Conservation (phyloP, 148 eudicot species). For the Drosera capensis region DNA sequence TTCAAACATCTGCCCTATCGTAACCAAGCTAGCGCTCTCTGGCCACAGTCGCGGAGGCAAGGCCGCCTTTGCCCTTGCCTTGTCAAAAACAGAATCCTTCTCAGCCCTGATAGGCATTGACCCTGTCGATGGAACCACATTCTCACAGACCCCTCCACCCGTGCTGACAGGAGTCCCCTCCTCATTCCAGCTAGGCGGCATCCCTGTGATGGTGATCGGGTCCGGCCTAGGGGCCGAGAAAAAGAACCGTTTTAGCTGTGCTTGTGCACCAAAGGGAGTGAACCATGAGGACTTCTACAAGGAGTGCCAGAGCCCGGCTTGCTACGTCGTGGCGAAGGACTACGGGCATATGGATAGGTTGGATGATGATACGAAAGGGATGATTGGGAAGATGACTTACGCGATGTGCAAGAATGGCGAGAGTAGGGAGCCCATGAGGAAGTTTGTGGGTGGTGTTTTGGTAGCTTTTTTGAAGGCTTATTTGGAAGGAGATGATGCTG, state of each 20-base stretch:
- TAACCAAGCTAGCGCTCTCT: slow-evolving; percentile 34
- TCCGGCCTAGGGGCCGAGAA: slow-evolving; percentile 46
- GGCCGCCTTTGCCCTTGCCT: slow-evolving; percentile 50
- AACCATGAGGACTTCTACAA: slow-evolving; percentile 54
- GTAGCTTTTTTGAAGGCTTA: slow-evolving; percentile 61
- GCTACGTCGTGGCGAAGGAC: slow-evolving; percentile 52
- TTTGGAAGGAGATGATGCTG: slow-evolving; percentile 20
- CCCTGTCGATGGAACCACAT: slow-evolving; percentile 76
- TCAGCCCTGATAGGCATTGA: slow-evolving; percentile 64
- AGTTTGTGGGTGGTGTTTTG: slow-evolving; percentile 54
- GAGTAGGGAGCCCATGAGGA: slow-evolving; percentile 64
- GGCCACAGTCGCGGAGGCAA: slow-evolving; percentile 91
- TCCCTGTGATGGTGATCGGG: slow-evolving; percentile 39
- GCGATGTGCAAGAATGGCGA: slow-evolving; percentile 69
- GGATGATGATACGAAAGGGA: slow-evolving; percentile 54
- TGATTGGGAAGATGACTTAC: slow-evolving; percentile 37
- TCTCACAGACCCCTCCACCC: slow-evolving; percentile 54
- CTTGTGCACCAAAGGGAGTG: slow-evolving; percentile 83
- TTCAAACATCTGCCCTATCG: slow-evolving; percentile 22
- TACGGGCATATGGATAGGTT: slow-evolving; percentile 70
- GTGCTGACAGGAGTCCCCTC: slow-evolving; percentile 44
- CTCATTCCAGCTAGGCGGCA: slow-evolving; percentile 35
- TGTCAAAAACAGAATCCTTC: slow-evolving; percentile 11
- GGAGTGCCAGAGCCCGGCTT: slow-evolving; percentile 45
- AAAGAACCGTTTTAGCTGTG: slow-evolving; percentile 46